Evolutionary conservation across 352 stramenopile species (phyloP).

Genomic region (Pythium phragmiticola): DNA sequence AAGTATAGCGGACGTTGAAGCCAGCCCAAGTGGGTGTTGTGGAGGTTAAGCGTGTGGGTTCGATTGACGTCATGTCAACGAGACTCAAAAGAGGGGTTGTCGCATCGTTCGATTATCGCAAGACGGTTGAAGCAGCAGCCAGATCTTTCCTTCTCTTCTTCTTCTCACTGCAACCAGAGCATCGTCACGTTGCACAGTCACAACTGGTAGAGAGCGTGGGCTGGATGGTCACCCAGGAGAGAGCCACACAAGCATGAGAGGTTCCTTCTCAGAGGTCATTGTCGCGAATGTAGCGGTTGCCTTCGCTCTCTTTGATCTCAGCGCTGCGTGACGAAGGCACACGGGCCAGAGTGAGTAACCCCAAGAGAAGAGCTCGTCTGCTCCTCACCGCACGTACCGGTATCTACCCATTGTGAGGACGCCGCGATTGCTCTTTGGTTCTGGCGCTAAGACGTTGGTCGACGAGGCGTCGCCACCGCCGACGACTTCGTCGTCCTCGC

Average conservation of each 20-base stretch:
- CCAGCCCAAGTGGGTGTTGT: neutral
- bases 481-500: constrained; percentile 13
- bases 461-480: neutral
- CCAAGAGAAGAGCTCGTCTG: neutral
- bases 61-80: constrained; percentile 10
- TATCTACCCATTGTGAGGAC: constrained; percentile 84
- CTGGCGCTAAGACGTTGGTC: constrained; percentile 33
- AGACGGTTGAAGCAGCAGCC: constrained; percentile 1
- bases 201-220: constrained; percentile 10
- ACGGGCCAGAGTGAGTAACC: neutral
- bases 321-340: constrained; percentile 36
- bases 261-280: constrained; percentile 54
- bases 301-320: constrained; percentile 88
- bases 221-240: neutral
- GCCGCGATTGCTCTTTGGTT: constrained; percentile 60
- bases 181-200: constrained; percentile 1
- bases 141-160: constrained; percentile 6
- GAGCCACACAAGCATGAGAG: constrained; percentile 1
- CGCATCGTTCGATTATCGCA: neutral
- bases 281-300: constrained; percentile 87
- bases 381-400: constrained; percentile 36
- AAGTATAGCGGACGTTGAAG: constrained; percentile 24
- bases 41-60: constrained; percentile 18
- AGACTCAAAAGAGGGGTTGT: constrained; percentile 11
- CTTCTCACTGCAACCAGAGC: neutral